phyloP scores from a whole-genome alignment of 495 filamentous ascomycete genomes.

The Penicillium fimorum region DNA sequence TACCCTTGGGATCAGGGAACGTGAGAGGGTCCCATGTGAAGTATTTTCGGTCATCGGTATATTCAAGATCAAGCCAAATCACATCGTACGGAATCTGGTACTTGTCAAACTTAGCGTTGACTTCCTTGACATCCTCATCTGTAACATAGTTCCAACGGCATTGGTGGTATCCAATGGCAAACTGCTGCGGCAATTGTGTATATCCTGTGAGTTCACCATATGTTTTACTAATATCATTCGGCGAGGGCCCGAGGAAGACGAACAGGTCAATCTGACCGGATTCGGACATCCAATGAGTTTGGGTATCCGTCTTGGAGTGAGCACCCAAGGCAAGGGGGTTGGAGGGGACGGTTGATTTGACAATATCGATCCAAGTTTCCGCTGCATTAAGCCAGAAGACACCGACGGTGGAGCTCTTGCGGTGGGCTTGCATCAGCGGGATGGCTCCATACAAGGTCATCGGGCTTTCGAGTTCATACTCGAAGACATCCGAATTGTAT shows the following conservation, averaged over 20 bases:
- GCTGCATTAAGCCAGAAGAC: slow-evolving; percentile 99
- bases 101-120: slow-evolving; percentile 94
- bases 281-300: slow-evolving; percentile 97
- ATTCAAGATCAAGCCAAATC: slow-evolving; percentile 98
- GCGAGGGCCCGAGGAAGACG: slow-evolving; percentile 85
- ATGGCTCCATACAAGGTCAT: slow-evolving; percentile 99
- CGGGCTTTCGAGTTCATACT: slow-evolving; percentile 92
- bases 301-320: slow-evolving; percentile 65
- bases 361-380: slow-evolving; percentile 95
- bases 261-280: slow-evolving; percentile 87
- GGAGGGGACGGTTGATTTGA: slow-evolving; percentile 69
- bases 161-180: slow-evolving; percentile 91
- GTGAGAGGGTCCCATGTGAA: slow-evolving; percentile 92
- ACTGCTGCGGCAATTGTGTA: slow-evolving; percentile 84
- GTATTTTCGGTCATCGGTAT: slow-evolving; percentile 93
- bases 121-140: slow-evolving; percentile 93
- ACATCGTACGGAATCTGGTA: slow-evolving; percentile 94
- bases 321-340: slow-evolving; percentile 78
- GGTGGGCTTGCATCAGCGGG: slow-evolving; percentile 95
- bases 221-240: slow-evolving; percentile 71
- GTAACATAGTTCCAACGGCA: slow-evolving; percentile 99
- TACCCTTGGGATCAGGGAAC: slow-evolving; percentile 80
- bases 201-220: slow-evolving; percentile 95
- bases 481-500: slow-evolving; percentile 96
- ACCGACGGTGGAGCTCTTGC: slow-evolving; percentile 87